A percentile compares a stretch with the other conserved stretches of the same genome.
These are phyloP conservation scores for Lyophyllum shimeji DNA, from an alignment of 768 basidiomycete species.

Conservation along the genomic window DNA sequence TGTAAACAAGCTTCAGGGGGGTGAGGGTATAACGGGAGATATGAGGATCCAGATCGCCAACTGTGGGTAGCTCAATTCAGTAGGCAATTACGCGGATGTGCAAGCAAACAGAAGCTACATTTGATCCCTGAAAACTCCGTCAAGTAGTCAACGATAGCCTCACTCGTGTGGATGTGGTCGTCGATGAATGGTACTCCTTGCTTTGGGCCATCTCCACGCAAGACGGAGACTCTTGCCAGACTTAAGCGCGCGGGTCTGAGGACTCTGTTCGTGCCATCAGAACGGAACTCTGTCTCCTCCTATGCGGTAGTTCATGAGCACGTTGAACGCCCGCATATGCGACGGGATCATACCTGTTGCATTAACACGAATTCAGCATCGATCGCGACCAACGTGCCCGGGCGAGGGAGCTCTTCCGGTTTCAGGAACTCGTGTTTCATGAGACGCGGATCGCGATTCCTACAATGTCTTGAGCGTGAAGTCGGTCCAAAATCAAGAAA, in stretches of 20 bases:
- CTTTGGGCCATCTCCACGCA: conserved; percentile 80
- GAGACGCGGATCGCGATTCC: conserved; percentile 69
- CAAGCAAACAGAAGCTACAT: conserved; percentile 48
- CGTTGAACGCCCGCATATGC: not conserved
- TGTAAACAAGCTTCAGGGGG: conserved; percentile 96
- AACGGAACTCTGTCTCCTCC: conserved; percentile 95
- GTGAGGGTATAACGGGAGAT: conserved; percentile 86
- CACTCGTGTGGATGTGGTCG: conserved; percentile 96
- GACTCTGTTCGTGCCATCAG: conserved; percentile 92
- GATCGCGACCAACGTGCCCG: conserved; percentile 89
- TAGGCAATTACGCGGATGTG: not conserved
- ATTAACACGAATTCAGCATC: conserved; percentile 98
- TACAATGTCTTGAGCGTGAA: conserved; percentile 27
- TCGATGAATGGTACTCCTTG: conserved; percentile 94
- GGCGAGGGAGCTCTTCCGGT: conserved; percentile 75
- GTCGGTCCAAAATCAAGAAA: not conserved
- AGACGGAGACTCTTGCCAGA: conserved; percentile 90
- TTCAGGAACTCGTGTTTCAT: conserved; percentile 80
- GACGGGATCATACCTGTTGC: conserved; percentile 65
- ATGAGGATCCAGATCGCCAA: conserved; percentile 88
- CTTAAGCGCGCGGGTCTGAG: conserved; percentile 89
- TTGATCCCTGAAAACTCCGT: conserved; percentile 97
- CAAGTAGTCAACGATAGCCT: conserved; percentile 92
- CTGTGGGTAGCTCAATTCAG: conserved; percentile 39
- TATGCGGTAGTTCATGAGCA: conserved; percentile 25